Base-by-base conservation (phyloP, 345 rosid genomes). In the Ricinus communis region DNA sequence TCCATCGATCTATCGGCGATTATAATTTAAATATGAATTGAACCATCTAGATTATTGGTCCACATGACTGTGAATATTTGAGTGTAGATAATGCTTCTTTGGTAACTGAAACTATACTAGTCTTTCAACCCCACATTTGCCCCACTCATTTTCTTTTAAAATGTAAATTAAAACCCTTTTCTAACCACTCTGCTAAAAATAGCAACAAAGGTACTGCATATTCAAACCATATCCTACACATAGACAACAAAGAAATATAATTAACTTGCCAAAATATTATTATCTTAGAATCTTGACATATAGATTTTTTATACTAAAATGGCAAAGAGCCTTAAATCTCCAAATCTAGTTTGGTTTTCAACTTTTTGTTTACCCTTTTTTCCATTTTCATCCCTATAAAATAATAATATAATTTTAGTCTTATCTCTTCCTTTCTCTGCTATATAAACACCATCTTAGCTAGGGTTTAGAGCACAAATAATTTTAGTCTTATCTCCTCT, bases 391-490 rank as follows among this genome's bases (percentile, higher is more conserved):
- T 43, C 38, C 60, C 27, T 31, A 57, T 3, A 61, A 14, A 27
- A 50, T 15, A 62, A 38, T 51, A 33, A 0, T 22, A 15, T 0
- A 10, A 3, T 5, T 22, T 43, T 19, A 5, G 5, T 28, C 46
- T 38, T 0, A 7, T 14, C 11, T 24, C n/a, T 58, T n/a, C 10
- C 12, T 13, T 41, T 30, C 10, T 21, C 53, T 52, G 2, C 27
- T 49, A 71, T 69, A 75, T 54, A 71, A 57, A n/a, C 46, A 18
- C 52, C 19, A 14, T 19, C 19, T 24, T 30, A 10, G 30, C 10
- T 15, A 12, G 66, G 21, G 57, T 47, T 56, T 30, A 27, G 24
- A 56, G 45, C 61, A 77, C 31, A 43, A 43, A 43, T 9, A 43
- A 4, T 8, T 43, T 9, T 43, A 8, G 14, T 43, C 47, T 43